Evolutionary conservation across 352 stramenopile genomes (phyloP).

Genomic region (Pelagophyceae sp.): DNA sequence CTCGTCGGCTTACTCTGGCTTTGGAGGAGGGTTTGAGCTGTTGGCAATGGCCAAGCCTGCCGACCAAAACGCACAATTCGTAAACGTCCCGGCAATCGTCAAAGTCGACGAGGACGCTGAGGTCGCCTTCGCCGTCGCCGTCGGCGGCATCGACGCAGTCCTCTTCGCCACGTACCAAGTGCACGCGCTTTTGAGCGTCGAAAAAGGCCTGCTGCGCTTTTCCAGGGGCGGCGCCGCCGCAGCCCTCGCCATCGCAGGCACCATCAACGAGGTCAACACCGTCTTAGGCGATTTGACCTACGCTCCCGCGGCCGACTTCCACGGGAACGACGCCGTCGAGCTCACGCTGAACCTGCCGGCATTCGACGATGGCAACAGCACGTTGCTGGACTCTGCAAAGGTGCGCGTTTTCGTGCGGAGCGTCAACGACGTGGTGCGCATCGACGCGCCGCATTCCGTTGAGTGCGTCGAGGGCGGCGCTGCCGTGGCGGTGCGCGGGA

Average conservation of each 20-base stretch:
- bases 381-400: neutral
- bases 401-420: neutral
- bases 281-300: conserved; percentile 33
- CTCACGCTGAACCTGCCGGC: conserved; percentile 17
- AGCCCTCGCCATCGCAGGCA: conserved; percentile 27
- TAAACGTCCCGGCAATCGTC: neutral
- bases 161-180: neutral
- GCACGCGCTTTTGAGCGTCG: no score
- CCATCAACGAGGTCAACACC: conserved; percentile 32
- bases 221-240: neutral
- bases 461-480: neutral
- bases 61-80: neutral
- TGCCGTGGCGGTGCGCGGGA: neutral
- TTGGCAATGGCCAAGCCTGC: neutral
- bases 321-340: conserved; percentile 16
- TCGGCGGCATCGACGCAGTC: conserved; percentile 26
- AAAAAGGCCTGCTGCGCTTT: neutral
- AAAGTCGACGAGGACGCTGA: conserved; percentile 11
- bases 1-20: neutral
- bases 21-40: neutral
- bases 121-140: conserved; percentile 17
- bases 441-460: neutral
- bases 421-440: neutral
- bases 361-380: neutral
- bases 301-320: conserved; percentile 31